Base-by-base conservation (phyloP, 2,329 filamentous ascomycete genomes). In the Epicoccum nigrum region DNA sequence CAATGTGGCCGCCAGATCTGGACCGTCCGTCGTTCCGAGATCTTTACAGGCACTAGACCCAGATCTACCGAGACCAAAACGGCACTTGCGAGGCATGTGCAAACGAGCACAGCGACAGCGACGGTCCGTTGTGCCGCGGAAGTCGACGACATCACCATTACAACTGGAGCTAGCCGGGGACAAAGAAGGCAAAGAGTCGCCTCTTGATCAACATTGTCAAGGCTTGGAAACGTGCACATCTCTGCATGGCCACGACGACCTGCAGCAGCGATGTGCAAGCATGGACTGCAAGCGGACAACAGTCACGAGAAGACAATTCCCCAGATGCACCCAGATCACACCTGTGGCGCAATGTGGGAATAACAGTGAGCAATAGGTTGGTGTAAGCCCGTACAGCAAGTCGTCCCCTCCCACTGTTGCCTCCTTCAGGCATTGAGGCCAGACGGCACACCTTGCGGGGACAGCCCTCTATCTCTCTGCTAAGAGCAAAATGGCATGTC, bases 331-430 rank as follows among this genome's bases (percentile, higher is more conserved):
- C 7, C 35, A 45, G 16, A 34, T 31, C 33, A 20, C 44, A 42
- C 49, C 48, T 51, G 46, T 55, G 49, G 50, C 31, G 51, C 33
- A 40, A 46, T 33, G 33, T 50, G 45, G 30, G 46, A 43, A 48
- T 45, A 40, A 37, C 30, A 17, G 45, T 57, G 46, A 61, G 51
- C 46, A 48, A 56, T 60, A 45, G 27, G 49, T 63, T 59, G 45
- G 43, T 55, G 58, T 61, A 62, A 62, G 49, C 42, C 32, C 37
- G 44, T 23, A 41, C 31, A 50, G 49, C 23, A 25, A 25, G 34
- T 32, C 34, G 32, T 33, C 50, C 45, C 47, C 55, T 58, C 55
- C 43, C 56, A 58, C 47, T 56, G 54, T 57, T 47, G 41, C n/a
- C 16, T 45, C 38, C 25, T 28, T 32, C 34, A 32, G 63, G 58